These are phyloP conservation scores for rapeseed (Brassica napus) DNA, from an alignment of 345 rosid species.

Conservation along the genomic window Da-Ae NC_063446.1:37478001-37478500, in stretches of 20 bases:
- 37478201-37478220: conserved; percentile 15
- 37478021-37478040: not conserved
- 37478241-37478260: conserved; percentile 6
- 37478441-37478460: conserved; percentile 32
- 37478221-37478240: conserved; percentile 24
- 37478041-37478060: conserved; percentile 2
- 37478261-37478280: not conserved
- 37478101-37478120: not conserved
- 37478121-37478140: conserved; percentile 10
- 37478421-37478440: conserved; percentile 38
- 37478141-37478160: not conserved
- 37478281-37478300: not conserved
- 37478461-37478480: conserved; percentile 19
- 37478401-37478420: conserved; percentile 22
- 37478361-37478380: not conserved
- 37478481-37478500: conserved; percentile 12
- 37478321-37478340: conserved; percentile 19
- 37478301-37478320: conserved; percentile 13
- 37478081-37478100: conserved; percentile 26
- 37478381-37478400: conserved; percentile 15
- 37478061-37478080: conserved; percentile 6
- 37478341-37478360: not conserved
- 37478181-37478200: conserved; percentile 16
- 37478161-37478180: conserved; percentile 5
- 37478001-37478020: not conserved